phyloP scores from a whole-genome alignment of 2,329 filamentous ascomycete genomes.

The Trichoderma brevicompactum region DNA sequence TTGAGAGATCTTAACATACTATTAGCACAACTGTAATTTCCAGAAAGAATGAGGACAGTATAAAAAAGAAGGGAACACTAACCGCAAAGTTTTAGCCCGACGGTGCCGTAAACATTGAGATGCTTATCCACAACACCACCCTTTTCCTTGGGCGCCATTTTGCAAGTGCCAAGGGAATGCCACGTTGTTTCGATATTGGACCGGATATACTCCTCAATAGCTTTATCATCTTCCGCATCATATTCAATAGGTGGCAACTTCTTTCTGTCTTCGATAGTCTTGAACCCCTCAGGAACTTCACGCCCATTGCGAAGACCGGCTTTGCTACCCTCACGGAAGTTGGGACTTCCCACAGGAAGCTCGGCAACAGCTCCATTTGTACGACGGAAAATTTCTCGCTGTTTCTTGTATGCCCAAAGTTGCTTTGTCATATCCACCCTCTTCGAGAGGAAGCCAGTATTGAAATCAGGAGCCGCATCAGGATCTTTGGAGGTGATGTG shows the following conservation, averaged over 20 bases:
- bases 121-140: constrained; percentile 47
- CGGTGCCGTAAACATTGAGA: constrained; percentile 48
- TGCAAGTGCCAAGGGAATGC: constrained; percentile 50
- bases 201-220: constrained; percentile 50
- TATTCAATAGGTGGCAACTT: constrained; percentile 47
- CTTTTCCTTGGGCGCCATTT: constrained; percentile 47
- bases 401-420: constrained; percentile 67
- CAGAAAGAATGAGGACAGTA: neutral
- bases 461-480: constrained; percentile 56
- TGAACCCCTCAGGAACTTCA: constrained; percentile 30
- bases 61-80: constrained; percentile 30
- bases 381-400: constrained; percentile 62
- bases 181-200: constrained; percentile 47
- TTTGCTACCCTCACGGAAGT: constrained; percentile 47
- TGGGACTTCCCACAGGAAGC: constrained; percentile 46
- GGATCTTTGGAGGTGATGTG: constrained; percentile 57
- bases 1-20: constrained; percentile 42
- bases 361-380: constrained; percentile 57
- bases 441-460: constrained; percentile 54
- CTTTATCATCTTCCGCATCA: constrained; percentile 51
- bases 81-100: constrained; percentile 45
- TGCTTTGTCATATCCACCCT: constrained; percentile 60
- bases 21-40: neutral
- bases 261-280: constrained; percentile 38
- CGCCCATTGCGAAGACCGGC: constrained; percentile 41